phyloP scores from a whole-genome alignment of 768 basidiomycete genomes.

The Sporobolomyces roseus region DNA sequence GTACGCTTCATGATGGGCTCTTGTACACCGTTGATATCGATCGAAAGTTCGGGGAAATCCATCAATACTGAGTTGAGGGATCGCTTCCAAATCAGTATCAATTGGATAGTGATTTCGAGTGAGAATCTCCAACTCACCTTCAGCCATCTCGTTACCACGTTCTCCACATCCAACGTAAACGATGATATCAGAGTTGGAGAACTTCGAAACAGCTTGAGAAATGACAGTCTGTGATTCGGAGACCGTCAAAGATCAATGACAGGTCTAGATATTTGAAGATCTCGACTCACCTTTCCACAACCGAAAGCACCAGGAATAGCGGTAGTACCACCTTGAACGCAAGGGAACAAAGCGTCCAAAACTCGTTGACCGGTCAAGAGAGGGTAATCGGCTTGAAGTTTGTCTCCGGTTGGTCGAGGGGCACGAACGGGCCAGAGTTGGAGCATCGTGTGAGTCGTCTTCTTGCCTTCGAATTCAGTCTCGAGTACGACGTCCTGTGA shows the following conservation, averaged over 20 bases:
- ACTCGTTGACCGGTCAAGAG: conserved; percentile 95
- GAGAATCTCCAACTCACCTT: conserved; percentile 52
- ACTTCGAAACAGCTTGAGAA: conserved; percentile 95
- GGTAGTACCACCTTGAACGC: conserved; percentile 92
- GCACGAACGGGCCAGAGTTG: conserved; percentile 99
- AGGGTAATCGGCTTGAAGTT: conserved; percentile 85
- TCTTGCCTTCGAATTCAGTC: conserved; percentile 95
- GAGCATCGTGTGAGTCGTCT: conserved; percentile 89
- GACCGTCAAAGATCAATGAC: not conserved
- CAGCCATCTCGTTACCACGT: conserved; percentile 77
- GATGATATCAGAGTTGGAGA: conserved; percentile 98
- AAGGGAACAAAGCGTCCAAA: conserved; percentile 94
- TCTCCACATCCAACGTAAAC: conserved; percentile 99
- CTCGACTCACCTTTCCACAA: conserved; percentile 66
- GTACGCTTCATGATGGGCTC: conserved; percentile 99
- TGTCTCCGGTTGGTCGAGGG: conserved; percentile 91
- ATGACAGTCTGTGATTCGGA: conserved; percentile 70
- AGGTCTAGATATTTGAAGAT: not conserved
- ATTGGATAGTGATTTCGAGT: not conserved
- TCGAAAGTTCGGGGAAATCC: conserved; percentile 86
- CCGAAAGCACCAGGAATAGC: conserved; percentile 99
- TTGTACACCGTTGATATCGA: conserved; percentile 83
- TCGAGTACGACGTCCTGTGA: conserved; percentile 85
- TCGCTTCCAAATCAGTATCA: not conserved
- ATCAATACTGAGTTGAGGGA: conserved; percentile 64